Base-by-base conservation (phyloP, 2,329 filamentous ascomycete species). In the Aspergillus ochraceus region DNA sequence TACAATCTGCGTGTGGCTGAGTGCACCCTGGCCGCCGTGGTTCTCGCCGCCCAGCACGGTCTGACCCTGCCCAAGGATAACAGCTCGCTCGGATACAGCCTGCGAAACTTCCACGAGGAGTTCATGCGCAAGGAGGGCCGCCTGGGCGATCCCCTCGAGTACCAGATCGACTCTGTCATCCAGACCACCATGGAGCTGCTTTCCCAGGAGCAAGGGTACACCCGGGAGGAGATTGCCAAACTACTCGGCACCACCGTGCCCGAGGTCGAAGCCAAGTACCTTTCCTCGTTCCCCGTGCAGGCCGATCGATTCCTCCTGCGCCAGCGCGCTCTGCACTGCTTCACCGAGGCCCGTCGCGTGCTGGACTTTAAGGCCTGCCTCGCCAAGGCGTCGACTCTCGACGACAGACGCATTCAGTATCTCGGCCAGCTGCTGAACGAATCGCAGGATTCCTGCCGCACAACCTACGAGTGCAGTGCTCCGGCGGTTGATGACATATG, bases 1-100 rank as follows among this genome's bases (percentile, higher is more conserved):
- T 99, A 98, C 82, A 99, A 99, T 76, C 85, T 99, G 24, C 90
- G 95, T 29, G 95, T 99, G 1, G 95, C 97, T 42, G 95, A 99
- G 78, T 96, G 92, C 79, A 95, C 90, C 56, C 84, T 99, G 32
- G 95, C 95, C 3, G 92, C 95, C 3, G 80, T 85, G 17, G 83
- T 88, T 30, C 76, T 90, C 2, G 83, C 86, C 46, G 87, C 86
- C 67, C 80, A 83, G 46, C 81, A 87, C 61, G 79, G 79, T 2
- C 71, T 89, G 39, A 87, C 85, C 0, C 86, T 98, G 0, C 88
- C 91, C 19, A 78, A 84, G 58, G 95, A 99, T 74, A 87, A 88
- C 4, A 90, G 90, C 3, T 94, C 95, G 0, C 83, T 98, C 9
- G 91, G 90, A 9, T 86, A 91, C 73, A 92, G 89, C 65, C 84